phyloP scores from a whole-genome alignment of 1,284 basidiomycete genomes.

The Fomes fomentarius region DNA sequence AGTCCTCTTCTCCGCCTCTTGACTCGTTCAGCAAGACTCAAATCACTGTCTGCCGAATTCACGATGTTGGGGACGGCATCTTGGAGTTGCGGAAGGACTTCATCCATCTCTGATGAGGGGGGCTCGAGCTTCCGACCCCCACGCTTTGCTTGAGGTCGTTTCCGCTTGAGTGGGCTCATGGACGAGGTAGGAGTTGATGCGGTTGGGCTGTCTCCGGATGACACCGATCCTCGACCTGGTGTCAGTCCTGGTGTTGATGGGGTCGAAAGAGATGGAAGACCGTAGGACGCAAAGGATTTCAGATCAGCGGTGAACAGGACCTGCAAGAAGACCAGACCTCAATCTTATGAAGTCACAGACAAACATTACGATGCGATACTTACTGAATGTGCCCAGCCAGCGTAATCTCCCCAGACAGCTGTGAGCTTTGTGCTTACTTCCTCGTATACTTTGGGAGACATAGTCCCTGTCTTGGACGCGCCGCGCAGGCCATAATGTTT shows the following conservation, averaged over 20 bases:
- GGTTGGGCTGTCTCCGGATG: slow-evolving; percentile 1
- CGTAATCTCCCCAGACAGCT: slow-evolving; percentile 80
- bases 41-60: neutral
- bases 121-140: neutral
- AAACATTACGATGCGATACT: too few species aligned
- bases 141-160: slow-evolving; percentile 8
- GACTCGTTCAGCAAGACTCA: slow-evolving; percentile 37
- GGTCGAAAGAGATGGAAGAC: slow-evolving; percentile 32
- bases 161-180: slow-evolving; percentile 18
- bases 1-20: slow-evolving; percentile 35
- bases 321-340: slow-evolving; percentile 35
- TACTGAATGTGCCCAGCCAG: slow-evolving; percentile 94
- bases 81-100: neutral
- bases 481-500: slow-evolving; percentile 80
- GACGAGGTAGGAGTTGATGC: slow-evolving; percentile 6
- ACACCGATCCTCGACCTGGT: neutral
- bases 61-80: slow-evolving; percentile 5
- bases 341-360: neutral
- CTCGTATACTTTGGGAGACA: slow-evolving; percentile 82
- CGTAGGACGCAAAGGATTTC: slow-evolving; percentile 51
- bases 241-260: slow-evolving; percentile 20
- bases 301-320: slow-evolving; percentile 61
- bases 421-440: slow-evolving; percentile 71
- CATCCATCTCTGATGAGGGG: neutral
- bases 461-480: slow-evolving; percentile 44